A percentile compares a stretch with the other conserved stretches of the same genome.
Conservation (phyloP, 2,329 filamentous ascomycete species). For the Trichoderma afroharzianum region DNA sequence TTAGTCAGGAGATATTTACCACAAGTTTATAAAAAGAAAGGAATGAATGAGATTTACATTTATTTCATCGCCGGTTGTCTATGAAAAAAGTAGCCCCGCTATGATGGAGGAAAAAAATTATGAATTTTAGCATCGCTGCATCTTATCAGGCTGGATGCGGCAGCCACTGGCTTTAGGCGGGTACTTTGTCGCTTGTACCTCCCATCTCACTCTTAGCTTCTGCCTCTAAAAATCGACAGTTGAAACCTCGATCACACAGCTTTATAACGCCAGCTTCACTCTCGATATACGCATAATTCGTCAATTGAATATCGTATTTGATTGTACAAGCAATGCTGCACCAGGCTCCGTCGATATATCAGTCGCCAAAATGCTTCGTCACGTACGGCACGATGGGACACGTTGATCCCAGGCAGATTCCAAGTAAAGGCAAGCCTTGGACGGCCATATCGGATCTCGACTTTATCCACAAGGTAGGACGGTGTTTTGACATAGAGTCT, state of each 20-base stretch:
- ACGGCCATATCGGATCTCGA: constrained; percentile 60
- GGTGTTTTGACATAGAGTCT: background rate
- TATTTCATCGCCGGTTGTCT: background rate
- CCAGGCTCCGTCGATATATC: constrained; percentile 45
- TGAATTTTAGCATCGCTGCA: background rate
- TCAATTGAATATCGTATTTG: background rate
- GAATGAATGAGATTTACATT: background rate
- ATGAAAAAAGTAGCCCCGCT: constrained; percentile 6
- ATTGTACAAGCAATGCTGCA: constrained; percentile 40
- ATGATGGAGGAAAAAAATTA: background rate
- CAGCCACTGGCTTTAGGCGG: background rate
- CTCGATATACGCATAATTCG: background rate
- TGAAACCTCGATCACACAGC: background rate
- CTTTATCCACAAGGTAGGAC: constrained; percentile 63
- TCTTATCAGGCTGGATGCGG: background rate
- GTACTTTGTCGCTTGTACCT: constrained; percentile 6
- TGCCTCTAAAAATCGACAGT: background rate
- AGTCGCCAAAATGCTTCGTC: constrained; percentile 67
- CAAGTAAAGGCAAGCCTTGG: constrained; percentile 74
- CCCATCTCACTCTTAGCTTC: background rate
- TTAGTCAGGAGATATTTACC: background rate
- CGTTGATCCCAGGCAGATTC: constrained; percentile 66
- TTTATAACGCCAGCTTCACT: background rate
- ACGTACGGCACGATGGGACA: constrained; percentile 66
- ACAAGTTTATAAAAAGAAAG: background rate